Percentiles rank a stretch among this genome's conserved stretches.
Evolutionary conservation across 2,329 filamentous ascomycete species (phyloP).

Genomic region (Xylaria sp.): DNA sequence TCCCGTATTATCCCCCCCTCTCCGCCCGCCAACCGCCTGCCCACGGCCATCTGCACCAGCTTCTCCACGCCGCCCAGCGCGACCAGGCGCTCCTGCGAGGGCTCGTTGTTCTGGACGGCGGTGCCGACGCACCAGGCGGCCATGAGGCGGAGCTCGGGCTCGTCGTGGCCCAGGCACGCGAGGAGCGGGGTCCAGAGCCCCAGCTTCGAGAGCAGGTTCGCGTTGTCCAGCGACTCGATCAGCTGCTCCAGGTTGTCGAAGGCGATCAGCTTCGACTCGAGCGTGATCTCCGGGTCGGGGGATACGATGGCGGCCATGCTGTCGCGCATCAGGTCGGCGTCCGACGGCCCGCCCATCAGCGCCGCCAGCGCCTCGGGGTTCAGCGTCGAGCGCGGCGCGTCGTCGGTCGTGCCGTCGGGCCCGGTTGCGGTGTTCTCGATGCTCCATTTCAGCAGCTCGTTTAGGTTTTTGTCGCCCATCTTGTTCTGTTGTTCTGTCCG

Average conservation of each 20-base stretch:
- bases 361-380: conserved; percentile 73
- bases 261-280: conserved; percentile 79
- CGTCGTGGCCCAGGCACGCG: conserved; percentile 67
- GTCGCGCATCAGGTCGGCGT: conserved; percentile 89
- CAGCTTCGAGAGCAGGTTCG: conserved; percentile 85
- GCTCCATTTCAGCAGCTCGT: conserved; percentile 81
- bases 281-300: conserved; percentile 62
- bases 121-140: conserved; percentile 95
- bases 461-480: conserved; percentile 65
- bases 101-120: conserved; percentile 93
- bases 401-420: conserved; percentile 41
- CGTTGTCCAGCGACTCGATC: conserved; percentile 92
- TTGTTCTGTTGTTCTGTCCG: not conserved
- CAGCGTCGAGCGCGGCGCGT: conserved; percentile 49
- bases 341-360: conserved; percentile 82
- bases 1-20: not conserved
- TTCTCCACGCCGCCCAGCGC: conserved; percentile 70
- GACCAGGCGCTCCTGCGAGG: conserved; percentile 74
- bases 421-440: conserved; percentile 52
- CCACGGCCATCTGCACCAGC: conserved; percentile 66
- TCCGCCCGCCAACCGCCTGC: conserved; percentile 29
- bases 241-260: conserved; percentile 96
- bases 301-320: conserved; percentile 78
- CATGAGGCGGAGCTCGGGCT: conserved; percentile 77
- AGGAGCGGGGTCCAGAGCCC: conserved; percentile 84